phyloP scores from a whole-genome alignment of 768 basidiomycete genomes.

The Galerina sulciceps region DNA sequence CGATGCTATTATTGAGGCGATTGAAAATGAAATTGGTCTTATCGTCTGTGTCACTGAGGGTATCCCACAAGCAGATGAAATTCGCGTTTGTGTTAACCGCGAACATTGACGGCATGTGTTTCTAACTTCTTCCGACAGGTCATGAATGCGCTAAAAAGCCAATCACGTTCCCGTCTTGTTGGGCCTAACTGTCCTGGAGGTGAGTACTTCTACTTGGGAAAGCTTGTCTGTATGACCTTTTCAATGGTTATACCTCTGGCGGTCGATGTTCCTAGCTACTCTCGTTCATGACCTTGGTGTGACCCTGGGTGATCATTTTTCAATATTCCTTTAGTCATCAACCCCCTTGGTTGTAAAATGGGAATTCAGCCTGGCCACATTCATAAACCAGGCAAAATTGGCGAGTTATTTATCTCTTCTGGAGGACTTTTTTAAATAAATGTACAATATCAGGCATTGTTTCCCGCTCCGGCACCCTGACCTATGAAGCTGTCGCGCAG shows the following conservation, averaged over 20 bases:
- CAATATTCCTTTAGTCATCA: constrained; percentile 66
- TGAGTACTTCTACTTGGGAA: constrained; percentile 19
- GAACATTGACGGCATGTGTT: not conserved
- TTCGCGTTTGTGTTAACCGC: constrained; percentile 67
- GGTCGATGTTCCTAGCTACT: no score
- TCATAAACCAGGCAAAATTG: constrained; percentile 95
- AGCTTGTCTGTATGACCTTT: not conserved
- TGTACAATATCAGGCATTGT: constrained; percentile 69
- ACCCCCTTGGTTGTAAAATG: constrained; percentile 98
- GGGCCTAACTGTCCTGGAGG: constrained; percentile 98
- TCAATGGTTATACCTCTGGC: not conserved
- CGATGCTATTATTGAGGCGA: constrained; percentile 97
- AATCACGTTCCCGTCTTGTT: constrained; percentile 93
- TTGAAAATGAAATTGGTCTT: constrained; percentile 95
- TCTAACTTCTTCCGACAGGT: constrained; percentile 54
- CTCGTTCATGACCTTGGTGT: no score
- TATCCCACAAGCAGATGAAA: constrained; percentile 97
- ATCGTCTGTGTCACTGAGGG: constrained; percentile 99
- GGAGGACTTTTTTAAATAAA: not conserved
- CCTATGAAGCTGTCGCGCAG: constrained; percentile 98
- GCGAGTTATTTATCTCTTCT: constrained; percentile 41
- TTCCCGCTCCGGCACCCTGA: constrained; percentile 93
- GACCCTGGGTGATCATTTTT: not conserved
- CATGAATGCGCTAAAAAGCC: constrained; percentile 90
- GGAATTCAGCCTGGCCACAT: constrained; percentile 99